Conservation (phyloP, 805 yeast genomes). For the Saturnispora galanensis region DNA sequence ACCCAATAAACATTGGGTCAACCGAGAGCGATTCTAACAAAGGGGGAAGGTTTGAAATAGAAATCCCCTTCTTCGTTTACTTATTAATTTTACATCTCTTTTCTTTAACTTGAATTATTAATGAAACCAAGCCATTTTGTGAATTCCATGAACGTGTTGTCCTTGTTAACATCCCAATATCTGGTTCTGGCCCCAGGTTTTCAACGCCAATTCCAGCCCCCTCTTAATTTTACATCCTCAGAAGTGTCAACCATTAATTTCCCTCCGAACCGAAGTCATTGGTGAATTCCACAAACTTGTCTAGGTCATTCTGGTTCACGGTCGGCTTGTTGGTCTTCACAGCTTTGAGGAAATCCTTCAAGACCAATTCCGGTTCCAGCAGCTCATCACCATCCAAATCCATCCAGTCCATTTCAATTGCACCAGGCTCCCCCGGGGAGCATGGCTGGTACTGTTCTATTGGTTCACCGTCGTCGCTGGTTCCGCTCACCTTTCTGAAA, state of each 20-base stretch:
- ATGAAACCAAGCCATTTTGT: no score
- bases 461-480: slow-evolving; percentile 27
- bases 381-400: slow-evolving; percentile 83
- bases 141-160: no score
- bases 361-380: slow-evolving; percentile 78
- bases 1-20: no score
- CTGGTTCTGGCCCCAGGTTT: no score
- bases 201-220: no score
- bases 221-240: no score
- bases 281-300: slow-evolving; percentile 79
- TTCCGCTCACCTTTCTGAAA: slow-evolving; percentile 53
- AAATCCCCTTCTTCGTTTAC: no score
- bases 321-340: slow-evolving; percentile 90
- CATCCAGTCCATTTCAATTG: slow-evolving; percentile 88
- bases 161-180: no score
- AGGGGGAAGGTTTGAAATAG: no score
- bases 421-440: slow-evolving; percentile 90
- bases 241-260: slow-evolving; percentile 30
- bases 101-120: no score
- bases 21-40: no score
- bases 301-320: slow-evolving; percentile 76
- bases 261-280: slow-evolving; percentile 97
- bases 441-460: slow-evolving; percentile 68
- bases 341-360: slow-evolving; percentile 90
- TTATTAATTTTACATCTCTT: no score